Percentiles rank a stretch among this genome's conserved stretches.
These are phyloP conservation scores for Trametes maxima DNA, from an alignment of 768 basidiomycete genomes.

Conservation along the genomic window DNA sequence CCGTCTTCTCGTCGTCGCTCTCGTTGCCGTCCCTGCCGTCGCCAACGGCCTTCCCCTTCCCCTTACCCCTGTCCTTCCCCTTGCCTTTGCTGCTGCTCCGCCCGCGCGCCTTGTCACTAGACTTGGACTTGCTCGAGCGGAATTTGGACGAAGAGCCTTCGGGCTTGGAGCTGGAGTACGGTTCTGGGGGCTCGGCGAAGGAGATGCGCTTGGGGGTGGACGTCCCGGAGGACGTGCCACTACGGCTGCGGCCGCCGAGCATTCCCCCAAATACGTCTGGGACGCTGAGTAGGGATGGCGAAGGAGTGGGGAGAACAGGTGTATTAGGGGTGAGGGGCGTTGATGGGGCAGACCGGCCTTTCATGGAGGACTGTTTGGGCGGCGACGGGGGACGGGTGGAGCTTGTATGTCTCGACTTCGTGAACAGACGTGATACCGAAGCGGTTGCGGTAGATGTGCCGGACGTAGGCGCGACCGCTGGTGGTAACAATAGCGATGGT, in stretches of 20 bases:
- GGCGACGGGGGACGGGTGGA: conserved; percentile 67
- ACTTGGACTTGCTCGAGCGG: conserved; percentile 33
- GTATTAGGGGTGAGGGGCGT: conserved; percentile 20
- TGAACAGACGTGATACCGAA: conserved; percentile 75
- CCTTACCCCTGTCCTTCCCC: conserved; percentile 29
- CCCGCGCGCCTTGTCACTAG: conserved; percentile 23
- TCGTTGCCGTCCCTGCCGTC: conserved; percentile 23
- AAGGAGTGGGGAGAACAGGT: conserved; percentile 37
- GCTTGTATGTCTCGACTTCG: conserved; percentile 57
- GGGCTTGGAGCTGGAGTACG: conserved; percentile 47
- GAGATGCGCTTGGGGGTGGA: conserved; percentile 77
- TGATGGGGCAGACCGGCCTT: conserved; percentile 39
- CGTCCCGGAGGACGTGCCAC: conserved; percentile 48
- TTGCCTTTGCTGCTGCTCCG: conserved; percentile 34
- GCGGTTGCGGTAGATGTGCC: conserved; percentile 79
- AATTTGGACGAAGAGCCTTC: conserved; percentile 31
- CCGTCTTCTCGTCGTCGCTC: conserved; percentile 26
- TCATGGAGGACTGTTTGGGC: conserved; percentile 54
- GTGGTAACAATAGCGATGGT: conserved; percentile 47
- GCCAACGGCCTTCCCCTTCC: conserved; percentile 34
- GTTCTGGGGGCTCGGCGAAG: conserved; percentile 75
- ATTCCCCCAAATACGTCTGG: conserved; percentile 29
- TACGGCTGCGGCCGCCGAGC: conserved; percentile 32
- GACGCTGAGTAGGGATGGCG: conserved; percentile 25
- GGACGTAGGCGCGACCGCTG: conserved; percentile 52